Conservation (phyloP, 2,329 filamentous ascomycete species). For the Venturiaceae sp. region DNA sequence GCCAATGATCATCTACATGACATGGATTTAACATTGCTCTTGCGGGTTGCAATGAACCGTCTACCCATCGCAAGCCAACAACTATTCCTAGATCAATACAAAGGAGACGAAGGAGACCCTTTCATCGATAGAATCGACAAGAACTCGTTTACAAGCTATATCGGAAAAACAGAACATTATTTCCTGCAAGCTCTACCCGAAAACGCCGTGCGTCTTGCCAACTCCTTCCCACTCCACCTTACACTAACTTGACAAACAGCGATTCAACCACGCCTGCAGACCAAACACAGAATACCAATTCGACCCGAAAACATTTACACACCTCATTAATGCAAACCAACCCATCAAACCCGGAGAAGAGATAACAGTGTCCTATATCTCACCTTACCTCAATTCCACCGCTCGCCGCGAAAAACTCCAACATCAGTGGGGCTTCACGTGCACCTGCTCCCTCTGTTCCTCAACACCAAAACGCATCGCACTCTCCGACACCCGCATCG, state of each 20-base stretch:
- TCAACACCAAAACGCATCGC: conserved; percentile 15
- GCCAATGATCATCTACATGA: neutral
- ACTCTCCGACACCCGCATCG: conserved; percentile 25
- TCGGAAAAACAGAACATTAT: neutral
- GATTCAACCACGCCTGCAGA: conserved; percentile 32
- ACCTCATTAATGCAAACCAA: conserved; percentile 25
- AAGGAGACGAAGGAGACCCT: conserved; percentile 2
- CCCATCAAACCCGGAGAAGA: conserved; percentile 30
- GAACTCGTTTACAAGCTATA: conserved; percentile 5
- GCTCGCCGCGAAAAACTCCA: conserved; percentile 21
- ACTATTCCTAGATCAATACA: conserved; percentile 2
- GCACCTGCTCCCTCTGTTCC: conserved; percentile 27
- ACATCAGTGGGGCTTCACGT: conserved; percentile 29
- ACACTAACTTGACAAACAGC: neutral
- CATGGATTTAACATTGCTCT: neutral
- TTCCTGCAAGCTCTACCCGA: conserved; percentile 2
- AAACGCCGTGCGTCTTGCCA: neutral
- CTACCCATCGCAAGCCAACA: neutral
- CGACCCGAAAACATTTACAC: conserved; percentile 24
- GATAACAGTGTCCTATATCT: conserved; percentile 25
- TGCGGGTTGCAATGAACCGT: neutral
- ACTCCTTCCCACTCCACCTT: no score
- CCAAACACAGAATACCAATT: conserved; percentile 30
- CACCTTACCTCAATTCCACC: conserved; percentile 21
- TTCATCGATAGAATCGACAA: conserved; percentile 6